Evolutionary conservation across 306 rosid genomes (phyloP).

Genomic region (Quercus dentata): DNA sequence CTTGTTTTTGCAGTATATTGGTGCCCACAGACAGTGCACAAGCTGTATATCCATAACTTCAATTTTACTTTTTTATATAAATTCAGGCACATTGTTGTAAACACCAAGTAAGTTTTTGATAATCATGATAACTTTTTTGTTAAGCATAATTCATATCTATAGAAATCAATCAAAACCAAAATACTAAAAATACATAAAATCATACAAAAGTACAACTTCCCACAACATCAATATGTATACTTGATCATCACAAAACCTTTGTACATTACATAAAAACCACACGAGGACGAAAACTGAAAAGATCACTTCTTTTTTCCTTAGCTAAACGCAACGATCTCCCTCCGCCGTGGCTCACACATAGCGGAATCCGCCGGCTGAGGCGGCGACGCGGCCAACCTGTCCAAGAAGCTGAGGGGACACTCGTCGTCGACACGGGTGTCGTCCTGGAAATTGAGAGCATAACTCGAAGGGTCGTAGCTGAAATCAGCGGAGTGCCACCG

Average conservation of each 20-base stretch:
- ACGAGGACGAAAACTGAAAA: neutral
- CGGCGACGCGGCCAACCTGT: slow-evolving; percentile 16
- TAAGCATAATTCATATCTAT: neutral
- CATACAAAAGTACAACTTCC: neutral
- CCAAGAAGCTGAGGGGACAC: slow-evolving; percentile 11
- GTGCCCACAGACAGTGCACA: no score
- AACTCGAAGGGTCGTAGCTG: slow-evolving; percentile 40
- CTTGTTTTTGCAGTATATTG: no score
- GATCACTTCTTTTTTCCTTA: neutral
- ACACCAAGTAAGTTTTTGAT: no score
- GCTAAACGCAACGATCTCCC: slow-evolving; percentile 17
- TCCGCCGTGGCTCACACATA: neutral
- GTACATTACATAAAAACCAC: neutral
- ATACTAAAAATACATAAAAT: neutral
- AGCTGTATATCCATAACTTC: no score
- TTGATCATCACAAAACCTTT: neutral
- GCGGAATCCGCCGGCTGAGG: neutral
- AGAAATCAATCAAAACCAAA: neutral
- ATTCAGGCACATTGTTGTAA: no score
- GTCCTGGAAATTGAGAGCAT: slow-evolving; percentile 44
- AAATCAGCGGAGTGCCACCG: slow-evolving; percentile 26
- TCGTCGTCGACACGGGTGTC: slow-evolving; percentile 15
- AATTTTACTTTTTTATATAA: no score
- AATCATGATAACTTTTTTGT: no score
- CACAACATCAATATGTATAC: neutral